phyloP scores from a whole-genome alignment of 179 eudicot genomes.

The Patellifolia procumbens region DNA sequence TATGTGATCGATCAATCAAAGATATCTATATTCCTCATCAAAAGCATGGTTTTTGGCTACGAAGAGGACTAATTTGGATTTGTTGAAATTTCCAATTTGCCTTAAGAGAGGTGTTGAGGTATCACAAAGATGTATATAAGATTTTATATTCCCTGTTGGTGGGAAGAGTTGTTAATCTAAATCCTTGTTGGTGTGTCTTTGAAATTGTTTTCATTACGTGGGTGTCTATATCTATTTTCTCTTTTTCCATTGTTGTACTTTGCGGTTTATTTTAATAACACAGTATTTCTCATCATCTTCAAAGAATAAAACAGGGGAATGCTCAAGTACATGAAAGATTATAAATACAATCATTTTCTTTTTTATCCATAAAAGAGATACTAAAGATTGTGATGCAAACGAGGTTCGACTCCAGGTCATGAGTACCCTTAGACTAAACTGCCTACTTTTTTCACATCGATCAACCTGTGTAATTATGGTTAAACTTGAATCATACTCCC shows the following conservation, averaged over 20 bases:
- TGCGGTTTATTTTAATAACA: slow-evolving; percentile 8
- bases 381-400: too few relatives aligned
- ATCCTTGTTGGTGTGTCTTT: slow-evolving; percentile 29
- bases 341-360: neutral
- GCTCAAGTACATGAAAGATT: neutral
- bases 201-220: slow-evolving; percentile 28
- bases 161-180: slow-evolving; percentile 20
- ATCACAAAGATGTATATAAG: slow-evolving; percentile 30
- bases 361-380: too few relatives aligned
- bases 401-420: too few relatives aligned
- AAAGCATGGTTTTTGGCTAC: slow-evolving; percentile 16
- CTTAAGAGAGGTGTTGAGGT: slow-evolving; percentile 3
- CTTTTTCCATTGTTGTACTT: neutral
- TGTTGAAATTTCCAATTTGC: neutral
- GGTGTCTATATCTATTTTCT: slow-evolving; percentile 9
- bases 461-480: too few relatives aligned
- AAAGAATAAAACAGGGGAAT: neutral
- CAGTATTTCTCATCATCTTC: neutral
- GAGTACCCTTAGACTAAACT: too few relatives aligned
- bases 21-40: neutral
- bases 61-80: slow-evolving; percentile 2
- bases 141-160: slow-evolving; percentile 12
- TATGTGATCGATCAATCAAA: slow-evolving; percentile 10
- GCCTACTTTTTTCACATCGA: too few relatives aligned
- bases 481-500: too few relatives aligned